Conservation (phyloP, 2,329 filamentous ascomycete genomes). For the Trichoderma brevicompactum region DNA sequence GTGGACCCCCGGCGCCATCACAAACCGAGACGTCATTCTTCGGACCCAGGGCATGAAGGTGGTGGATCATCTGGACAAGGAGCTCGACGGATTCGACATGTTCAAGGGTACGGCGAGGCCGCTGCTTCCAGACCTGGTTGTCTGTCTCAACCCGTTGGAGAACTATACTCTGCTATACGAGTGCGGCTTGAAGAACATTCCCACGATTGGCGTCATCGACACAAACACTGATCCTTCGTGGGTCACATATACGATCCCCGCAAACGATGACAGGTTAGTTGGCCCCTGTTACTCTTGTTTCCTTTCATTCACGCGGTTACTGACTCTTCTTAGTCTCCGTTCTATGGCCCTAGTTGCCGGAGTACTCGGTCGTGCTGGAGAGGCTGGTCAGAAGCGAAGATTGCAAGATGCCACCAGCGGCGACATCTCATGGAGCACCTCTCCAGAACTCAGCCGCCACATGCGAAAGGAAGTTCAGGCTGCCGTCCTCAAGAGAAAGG, state of each 20-base stretch:
- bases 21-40: constrained; percentile 91
- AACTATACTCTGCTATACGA: constrained; percentile 91
- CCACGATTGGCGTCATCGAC: constrained; percentile 93
- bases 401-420: constrained; percentile 65
- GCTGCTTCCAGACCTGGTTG: constrained; percentile 84
- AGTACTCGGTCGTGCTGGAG: constrained; percentile 80
- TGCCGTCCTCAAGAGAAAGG: constrained; percentile 41
- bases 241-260: constrained; percentile 95
- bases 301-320: background rate
- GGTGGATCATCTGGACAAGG: constrained; percentile 73
- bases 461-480: constrained; percentile 42
- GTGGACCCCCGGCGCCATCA: constrained; percentile 91
- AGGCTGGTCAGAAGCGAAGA: constrained; percentile 73
- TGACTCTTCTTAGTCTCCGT: constrained; percentile 64
- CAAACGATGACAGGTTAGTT: constrained; percentile 87
- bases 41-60: constrained; percentile 70
- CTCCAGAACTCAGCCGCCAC: constrained; percentile 48
- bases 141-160: constrained; percentile 90
- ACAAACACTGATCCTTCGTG: constrained; percentile 90
- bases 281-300: background rate
- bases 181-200: constrained; percentile 84
- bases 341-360: constrained; percentile 81
- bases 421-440: constrained; percentile 64
- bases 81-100: constrained; percentile 64
- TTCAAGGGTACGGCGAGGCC: constrained; percentile 67